phyloP scores from a whole-genome alignment of 2,329 filamentous ascomycete species.

The Grosmannia clavigera region DNA sequence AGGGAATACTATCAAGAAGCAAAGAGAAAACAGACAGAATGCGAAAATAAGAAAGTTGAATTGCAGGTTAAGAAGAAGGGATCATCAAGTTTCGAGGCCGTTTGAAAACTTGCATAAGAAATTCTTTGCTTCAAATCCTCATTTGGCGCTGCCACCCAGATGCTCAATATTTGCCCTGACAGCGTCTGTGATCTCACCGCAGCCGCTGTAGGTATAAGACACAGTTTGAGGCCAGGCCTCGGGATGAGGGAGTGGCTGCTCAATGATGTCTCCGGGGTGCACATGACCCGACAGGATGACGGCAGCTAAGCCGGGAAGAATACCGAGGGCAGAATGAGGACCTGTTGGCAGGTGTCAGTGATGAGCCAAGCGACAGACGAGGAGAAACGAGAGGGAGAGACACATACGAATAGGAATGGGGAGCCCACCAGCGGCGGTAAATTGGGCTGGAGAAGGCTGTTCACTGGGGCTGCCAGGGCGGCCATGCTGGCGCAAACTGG shows the following conservation, averaged over 20 bases:
- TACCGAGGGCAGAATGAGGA: constrained; percentile 32
- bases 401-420: constrained; percentile 35
- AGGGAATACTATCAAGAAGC: not conserved
- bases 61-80: no score
- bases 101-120: no score
- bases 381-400: not conserved
- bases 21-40: not conserved
- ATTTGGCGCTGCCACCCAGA: constrained; percentile 33
- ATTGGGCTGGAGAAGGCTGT: not conserved
- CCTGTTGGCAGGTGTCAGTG: constrained; percentile 22
- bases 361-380: not conserved
- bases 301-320: constrained; percentile 40
- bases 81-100: no score
- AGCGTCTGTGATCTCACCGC: constrained; percentile 30
- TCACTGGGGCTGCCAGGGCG: not conserved
- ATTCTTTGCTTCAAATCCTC: not conserved
- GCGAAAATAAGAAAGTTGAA: not conserved
- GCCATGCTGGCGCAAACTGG: not conserved
- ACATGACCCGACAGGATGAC: constrained; percentile 43
- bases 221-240: constrained; percentile 43
- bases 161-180: constrained; percentile 41
- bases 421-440: constrained; percentile 10
- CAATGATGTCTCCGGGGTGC: constrained; percentile 37
- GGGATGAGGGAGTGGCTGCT: constrained; percentile 45
- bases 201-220: constrained; percentile 41